phyloP scores from a whole-genome alignment of 2,329 filamentous ascomycete species.

The Neofusicoccum umdonicola region DNA sequence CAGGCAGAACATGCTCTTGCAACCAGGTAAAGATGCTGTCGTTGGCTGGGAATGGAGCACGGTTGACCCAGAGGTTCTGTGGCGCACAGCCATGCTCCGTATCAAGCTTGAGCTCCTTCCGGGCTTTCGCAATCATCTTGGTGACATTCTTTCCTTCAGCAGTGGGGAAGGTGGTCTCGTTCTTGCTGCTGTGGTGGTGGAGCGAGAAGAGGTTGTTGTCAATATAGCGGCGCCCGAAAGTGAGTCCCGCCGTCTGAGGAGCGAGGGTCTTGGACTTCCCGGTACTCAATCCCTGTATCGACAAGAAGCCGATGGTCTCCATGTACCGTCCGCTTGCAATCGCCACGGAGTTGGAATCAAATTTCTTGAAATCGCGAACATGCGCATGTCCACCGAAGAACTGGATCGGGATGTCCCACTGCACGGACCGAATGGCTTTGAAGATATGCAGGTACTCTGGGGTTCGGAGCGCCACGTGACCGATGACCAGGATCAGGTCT shows the following conservation, averaged over 20 bases:
- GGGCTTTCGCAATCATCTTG: slow-evolving; percentile 65
- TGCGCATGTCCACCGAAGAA: slow-evolving; percentile 92
- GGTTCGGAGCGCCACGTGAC: slow-evolving; percentile 81
- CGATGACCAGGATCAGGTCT: slow-evolving; percentile 82
- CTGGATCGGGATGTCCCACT: slow-evolving; percentile 80
- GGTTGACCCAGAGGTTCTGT: slow-evolving; percentile 74
- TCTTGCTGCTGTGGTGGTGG: slow-evolving; percentile 73
- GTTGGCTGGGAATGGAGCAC: slow-evolving; percentile 69
- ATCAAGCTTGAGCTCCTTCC: slow-evolving; percentile 70
- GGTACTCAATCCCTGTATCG: slow-evolving; percentile 65
- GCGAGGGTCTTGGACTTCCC: slow-evolving; percentile 34
- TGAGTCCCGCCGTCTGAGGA: slow-evolving; percentile 37
- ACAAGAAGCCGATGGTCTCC: slow-evolving; percentile 94
- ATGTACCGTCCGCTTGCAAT: slow-evolving; percentile 89
- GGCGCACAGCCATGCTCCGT: slow-evolving; percentile 80
- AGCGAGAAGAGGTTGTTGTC: slow-evolving; percentile 90
- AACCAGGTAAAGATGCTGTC: slow-evolving; percentile 82
- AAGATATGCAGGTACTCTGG: slow-evolving; percentile 76
- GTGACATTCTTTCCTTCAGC: slow-evolving; percentile 71
- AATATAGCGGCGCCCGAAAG: slow-evolving; percentile 80
- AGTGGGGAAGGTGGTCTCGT: slow-evolving; percentile 72
- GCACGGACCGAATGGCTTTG: slow-evolving; percentile 70
- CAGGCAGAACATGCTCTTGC: slow-evolving; percentile 70
- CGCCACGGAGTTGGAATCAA: slow-evolving; percentile 74
- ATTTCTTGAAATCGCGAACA: slow-evolving; percentile 78